Evolutionary conservation across 495 filamentous ascomycete genomes (phyloP), one percentile per base, ranked within the genome.

Genomic region (Xylaria venustula): DNA sequence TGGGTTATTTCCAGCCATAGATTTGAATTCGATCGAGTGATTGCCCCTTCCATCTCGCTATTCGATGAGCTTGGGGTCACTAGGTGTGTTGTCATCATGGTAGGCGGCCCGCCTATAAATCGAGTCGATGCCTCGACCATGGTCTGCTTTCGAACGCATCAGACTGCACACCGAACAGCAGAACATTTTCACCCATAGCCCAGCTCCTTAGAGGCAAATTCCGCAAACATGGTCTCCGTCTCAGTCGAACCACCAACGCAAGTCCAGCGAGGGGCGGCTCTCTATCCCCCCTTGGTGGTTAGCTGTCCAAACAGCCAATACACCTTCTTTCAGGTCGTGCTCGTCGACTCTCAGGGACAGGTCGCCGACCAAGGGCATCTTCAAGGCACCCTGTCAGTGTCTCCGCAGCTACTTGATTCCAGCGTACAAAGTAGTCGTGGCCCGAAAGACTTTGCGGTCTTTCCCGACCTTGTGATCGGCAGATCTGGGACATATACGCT

Each of bases 201-300:
- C 19, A 45, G 12, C 26, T n/a, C 12, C 26, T 3, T 22, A 3
- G 2, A 7, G 2, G 3, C 25, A 1, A 8, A 44, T 32, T 12
- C 17, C 40, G 26, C 37, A 46, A 53, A 46, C 28, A 60, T 60
- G 58, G 30, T 54, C n/a, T 14, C 12, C 15, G n/a, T 61, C 41
- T 19, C 15, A 40, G 50, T 61, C 28, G 37, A 61, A 36, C 58
- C 58, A 25, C 58, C 58, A 34, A 22, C 49, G 7, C 49, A 54
- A 48, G 41, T 41, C 28, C 49, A 54, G 32, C 32, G 28, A 37
- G 40, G 58, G 11, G 17, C 50, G 14, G 25, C 30, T 41, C 58
- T 61, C 41, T 54, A 45, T 12, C 58, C 58, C 15, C 58, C 58
- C 5, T 19, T 61, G 3, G 58, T 61, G 1, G 58, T 61, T 22